Evolutionary conservation across 129 eudicot genomes (phyloP).

Genomic region (Centaurea solstitialis): DNA sequence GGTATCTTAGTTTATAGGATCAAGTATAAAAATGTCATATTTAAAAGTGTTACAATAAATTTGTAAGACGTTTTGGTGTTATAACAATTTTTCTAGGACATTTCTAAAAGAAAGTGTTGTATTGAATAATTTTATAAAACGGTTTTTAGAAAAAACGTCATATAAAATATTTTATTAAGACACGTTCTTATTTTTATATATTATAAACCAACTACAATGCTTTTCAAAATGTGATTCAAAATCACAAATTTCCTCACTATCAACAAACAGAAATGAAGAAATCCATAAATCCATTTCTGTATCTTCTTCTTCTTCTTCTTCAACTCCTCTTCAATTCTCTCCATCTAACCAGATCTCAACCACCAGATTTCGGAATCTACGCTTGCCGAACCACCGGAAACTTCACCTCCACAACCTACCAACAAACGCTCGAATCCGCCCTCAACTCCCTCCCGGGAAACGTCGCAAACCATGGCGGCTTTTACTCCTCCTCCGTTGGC

Average conservation of each 20-base stretch:
- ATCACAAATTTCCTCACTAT: not conserved
- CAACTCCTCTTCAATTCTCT: not conserved
- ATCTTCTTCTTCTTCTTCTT: not conserved
- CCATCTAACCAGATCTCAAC: not conserved
- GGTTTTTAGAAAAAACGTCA: too few relatives aligned
- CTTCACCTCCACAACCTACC: slow-evolving; percentile 22
- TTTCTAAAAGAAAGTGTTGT: too few relatives aligned
- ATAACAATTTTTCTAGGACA: too few relatives aligned
- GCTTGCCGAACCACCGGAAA: slow-evolving; percentile 21
- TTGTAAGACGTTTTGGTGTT: too few relatives aligned
- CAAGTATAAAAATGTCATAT: too few relatives aligned
- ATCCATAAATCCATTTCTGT: not conserved
- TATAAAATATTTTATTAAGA: too few relatives aligned
- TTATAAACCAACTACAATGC: too few relatives aligned
- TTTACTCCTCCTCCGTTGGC: slow-evolving; percentile 27
- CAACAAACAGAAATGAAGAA: not conserved
- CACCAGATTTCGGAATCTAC: slow-evolving; percentile 16
- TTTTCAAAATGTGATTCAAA: too few relatives aligned
- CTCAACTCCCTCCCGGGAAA: slow-evolving; percentile 24
- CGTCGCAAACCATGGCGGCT: slow-evolving; percentile 16
- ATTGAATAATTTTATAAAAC: too few relatives aligned
- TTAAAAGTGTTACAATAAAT: too few relatives aligned
- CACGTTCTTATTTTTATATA: too few relatives aligned
- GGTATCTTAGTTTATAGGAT: too few relatives aligned
- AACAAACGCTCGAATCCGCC: slow-evolving; percentile 31